Base-by-base conservation (phyloP, 2,329 filamentous ascomycete genomes). In the Eutypella sp. region DNA sequence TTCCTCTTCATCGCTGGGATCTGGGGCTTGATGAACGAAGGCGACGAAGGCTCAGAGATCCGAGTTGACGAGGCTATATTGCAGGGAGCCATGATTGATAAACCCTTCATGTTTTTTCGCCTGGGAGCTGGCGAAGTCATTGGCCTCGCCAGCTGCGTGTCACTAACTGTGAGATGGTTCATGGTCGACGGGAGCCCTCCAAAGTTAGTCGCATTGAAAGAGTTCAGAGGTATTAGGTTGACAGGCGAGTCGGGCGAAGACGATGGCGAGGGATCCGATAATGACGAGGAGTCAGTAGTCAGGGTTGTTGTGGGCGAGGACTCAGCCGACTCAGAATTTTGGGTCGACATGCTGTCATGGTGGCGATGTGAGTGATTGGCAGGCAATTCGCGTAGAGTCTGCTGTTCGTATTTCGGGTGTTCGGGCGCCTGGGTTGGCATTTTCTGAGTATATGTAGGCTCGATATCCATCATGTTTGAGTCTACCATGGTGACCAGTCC, bases 251-350 rank as follows among this genome's bases (percentile, higher is more conserved):
- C 91, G 8, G 92, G 92, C 1, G 92, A 96, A 19, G 91, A 89
- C 43, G 86, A 92, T 3, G 93, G 90, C 5, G 92, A 96, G 7
- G 89, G 85, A 58, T 97, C 92, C 24, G 91, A 91, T 41, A 93
- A 76, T 24, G 89, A 88, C 8, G 89, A 92, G 5, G 91, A 95
- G 68, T 96, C 92, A 52, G 92, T 89, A 18, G 89, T 96, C 5
- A 93, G 80, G 2, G 92, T 96, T 3, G 91, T 96, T 7, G 92
- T 97, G 1, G 93, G 93, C 8, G 92, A 97, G 19, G 92, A 96
- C 60, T 96, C 91, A 36, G 88, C 88, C 1, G 93, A 97, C 53
- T 88, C 89, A 15, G 87, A 88, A 45, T 78, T 78, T 52, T 86
- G 84, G 3, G 86, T 89, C 7, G 85, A 91, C n/a, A 81, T 85